Conservation (phyloP, 1,284 basidiomycete species). For the Ustilago vetiveriae region DNA sequence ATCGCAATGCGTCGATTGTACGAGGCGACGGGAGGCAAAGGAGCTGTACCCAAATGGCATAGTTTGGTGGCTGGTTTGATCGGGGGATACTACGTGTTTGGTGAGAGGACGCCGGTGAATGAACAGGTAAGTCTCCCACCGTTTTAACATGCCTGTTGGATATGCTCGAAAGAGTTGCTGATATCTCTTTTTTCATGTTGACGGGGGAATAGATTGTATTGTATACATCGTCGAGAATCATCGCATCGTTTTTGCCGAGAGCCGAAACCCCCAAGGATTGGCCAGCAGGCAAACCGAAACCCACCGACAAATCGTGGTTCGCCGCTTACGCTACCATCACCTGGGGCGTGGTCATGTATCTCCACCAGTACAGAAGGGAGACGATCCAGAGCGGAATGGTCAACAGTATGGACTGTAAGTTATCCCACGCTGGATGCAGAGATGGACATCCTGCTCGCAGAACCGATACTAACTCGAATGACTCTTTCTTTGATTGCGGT, state of each 20-base stretch:
- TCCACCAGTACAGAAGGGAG: slow-evolving; percentile 85
- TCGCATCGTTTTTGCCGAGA: slow-evolving; percentile 63
- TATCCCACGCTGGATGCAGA: not conserved
- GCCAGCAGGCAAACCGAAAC: slow-evolving; percentile 60
- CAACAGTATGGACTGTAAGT: slow-evolving; percentile 69
- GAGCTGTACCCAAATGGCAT: slow-evolving; percentile 74
- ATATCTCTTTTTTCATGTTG: not conserved
- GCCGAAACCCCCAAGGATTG: slow-evolving; percentile 54
- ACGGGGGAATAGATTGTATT: slow-evolving; percentile 86
- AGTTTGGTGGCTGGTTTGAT: slow-evolving; percentile 92
- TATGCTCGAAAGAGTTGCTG: too few species aligned
- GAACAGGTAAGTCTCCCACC: slow-evolving; percentile 93
- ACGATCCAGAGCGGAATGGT: slow-evolving; percentile 90
- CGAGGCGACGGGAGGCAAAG: slow-evolving; percentile 74
- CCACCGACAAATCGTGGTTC: slow-evolving; percentile 77
- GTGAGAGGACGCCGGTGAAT: slow-evolving; percentile 93
- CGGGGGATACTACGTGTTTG: slow-evolving; percentile 92
- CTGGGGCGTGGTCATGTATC: slow-evolving; percentile 98
- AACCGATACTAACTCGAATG: too few species aligned
- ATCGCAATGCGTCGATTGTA: slow-evolving; percentile 81
- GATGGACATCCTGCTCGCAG: too few species aligned
- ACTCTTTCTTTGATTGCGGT: not conserved
- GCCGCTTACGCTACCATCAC: slow-evolving; percentile 86
- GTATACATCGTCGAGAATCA: slow-evolving; percentile 71
- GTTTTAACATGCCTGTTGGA: too few species aligned